A percentile compares a stretch with the other conserved stretches of the same genome.
These are phyloP conservation scores for Alternaria tenuissima DNA, from an alignment of 2,329 filamentous ascomycete genomes.

Conservation along the genomic window DNA sequence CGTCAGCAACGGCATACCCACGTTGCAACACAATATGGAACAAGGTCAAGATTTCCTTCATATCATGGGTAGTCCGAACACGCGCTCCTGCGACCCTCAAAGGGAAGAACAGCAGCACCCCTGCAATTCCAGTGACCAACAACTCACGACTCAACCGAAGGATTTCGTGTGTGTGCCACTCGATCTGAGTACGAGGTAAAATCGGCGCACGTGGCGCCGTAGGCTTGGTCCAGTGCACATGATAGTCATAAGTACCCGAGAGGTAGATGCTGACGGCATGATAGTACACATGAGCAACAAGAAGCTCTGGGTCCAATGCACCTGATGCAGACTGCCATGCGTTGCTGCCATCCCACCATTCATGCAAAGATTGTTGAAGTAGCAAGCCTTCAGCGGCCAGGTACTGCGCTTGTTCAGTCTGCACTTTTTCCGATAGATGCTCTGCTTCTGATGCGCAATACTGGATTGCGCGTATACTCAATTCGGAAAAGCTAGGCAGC, in stretches of 20 bases:
- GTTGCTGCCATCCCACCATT: slow-evolving; percentile 25
- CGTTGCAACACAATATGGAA: slow-evolving; percentile 18
- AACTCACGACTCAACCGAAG: slow-evolving; percentile 26
- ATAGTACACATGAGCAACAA: slow-evolving; percentile 30
- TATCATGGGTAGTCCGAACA: slow-evolving; percentile 14
- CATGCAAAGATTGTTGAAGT: slow-evolving; percentile 22
- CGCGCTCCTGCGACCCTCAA: slow-evolving; percentile 39
- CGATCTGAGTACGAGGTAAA: slow-evolving; percentile 17
- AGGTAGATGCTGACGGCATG: slow-evolving; percentile 40
- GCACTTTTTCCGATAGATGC: background rate
- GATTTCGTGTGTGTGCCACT: slow-evolving; percentile 30
- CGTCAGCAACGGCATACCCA: slow-evolving; percentile 30
- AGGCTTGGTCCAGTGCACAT: slow-evolving; percentile 25
- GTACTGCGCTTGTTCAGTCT: background rate
- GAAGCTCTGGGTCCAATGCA: slow-evolving; percentile 22
- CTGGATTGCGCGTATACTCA: slow-evolving; percentile 24
- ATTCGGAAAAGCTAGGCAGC: slow-evolving; percentile 29
- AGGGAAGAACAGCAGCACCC: slow-evolving; percentile 37
- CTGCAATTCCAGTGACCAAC: slow-evolving; percentile 26
- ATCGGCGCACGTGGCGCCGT: slow-evolving; percentile 22
- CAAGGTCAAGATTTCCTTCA: slow-evolving; percentile 20
- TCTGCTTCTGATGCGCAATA: slow-evolving; percentile 16
- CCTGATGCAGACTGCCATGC: slow-evolving; percentile 17
- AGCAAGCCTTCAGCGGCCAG: slow-evolving; percentile 31
- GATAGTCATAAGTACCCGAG: slow-evolving; percentile 40